Conservation (phyloP, 495 filamentous ascomycete genomes). For the Saxophila tyrrhenica region DNA sequence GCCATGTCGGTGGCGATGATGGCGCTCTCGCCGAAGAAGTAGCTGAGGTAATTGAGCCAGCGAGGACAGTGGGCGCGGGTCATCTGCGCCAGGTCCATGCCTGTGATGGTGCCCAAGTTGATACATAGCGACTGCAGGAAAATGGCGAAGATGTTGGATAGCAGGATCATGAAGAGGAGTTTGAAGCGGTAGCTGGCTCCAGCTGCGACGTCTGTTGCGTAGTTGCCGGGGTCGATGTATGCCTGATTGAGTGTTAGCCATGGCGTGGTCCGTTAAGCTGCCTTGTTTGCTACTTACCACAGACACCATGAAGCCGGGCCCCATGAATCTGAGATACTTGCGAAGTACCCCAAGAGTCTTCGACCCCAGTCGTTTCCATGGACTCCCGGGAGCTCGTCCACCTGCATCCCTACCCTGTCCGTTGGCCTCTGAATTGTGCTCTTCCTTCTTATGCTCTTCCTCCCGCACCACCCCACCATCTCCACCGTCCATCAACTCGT, state of each 20-base stretch:
- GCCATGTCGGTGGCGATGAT: slow-evolving; percentile 88
- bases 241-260: slow-evolving; percentile 5
- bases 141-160: slow-evolving; percentile 78
- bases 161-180: slow-evolving; percentile 67
- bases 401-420: not conserved
- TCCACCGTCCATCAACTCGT: not conserved
- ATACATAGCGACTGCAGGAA: slow-evolving; percentile 72
- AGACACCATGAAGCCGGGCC: slow-evolving; percentile 75
- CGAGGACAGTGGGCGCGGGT: slow-evolving; percentile 62
- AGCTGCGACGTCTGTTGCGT: slow-evolving; percentile 69
- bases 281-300: slow-evolving; percentile 29
- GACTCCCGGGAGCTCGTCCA: not conserved
- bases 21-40: slow-evolving; percentile 63
- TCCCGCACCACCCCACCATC: not conserved
- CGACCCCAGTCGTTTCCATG: slow-evolving; percentile 6
- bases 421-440: not conserved
- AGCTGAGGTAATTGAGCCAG: slow-evolving; percentile 66
- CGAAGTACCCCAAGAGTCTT: slow-evolving; percentile 26
- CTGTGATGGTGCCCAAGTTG: slow-evolving; percentile 77
- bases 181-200: slow-evolving; percentile 36
- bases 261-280: not conserved
- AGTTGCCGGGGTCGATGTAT: slow-evolving; percentile 43
- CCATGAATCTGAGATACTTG: slow-evolving; percentile 67
- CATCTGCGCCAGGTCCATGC: slow-evolving; percentile 68
- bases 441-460: not conserved